phyloP scores from a whole-genome alignment of 2,329 filamentous ascomycete species.

The Paraphoma chrysanthemicola region DNA sequence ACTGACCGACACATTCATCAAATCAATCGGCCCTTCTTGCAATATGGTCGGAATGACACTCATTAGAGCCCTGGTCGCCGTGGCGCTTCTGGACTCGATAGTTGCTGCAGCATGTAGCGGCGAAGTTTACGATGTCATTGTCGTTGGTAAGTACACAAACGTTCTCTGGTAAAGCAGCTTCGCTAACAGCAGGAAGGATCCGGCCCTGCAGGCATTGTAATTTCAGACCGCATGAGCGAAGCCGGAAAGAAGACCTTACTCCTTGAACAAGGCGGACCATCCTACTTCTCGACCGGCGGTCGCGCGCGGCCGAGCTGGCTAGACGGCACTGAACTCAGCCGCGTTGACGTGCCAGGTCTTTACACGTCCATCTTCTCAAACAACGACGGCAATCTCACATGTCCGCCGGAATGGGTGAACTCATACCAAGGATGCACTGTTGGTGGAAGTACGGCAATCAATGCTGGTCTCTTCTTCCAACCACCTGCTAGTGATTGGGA shows the following conservation, averaged over 20 bases:
- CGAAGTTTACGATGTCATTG: conserved; percentile 32
- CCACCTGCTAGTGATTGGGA: conserved; percentile 62
- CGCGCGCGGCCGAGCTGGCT: conserved; percentile 59
- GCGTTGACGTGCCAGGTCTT: conserved; percentile 62
- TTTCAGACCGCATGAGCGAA: conserved; percentile 60
- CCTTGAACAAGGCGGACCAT: conserved; percentile 60
- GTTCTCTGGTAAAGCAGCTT: neutral
- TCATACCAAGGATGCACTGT: conserved; percentile 60
- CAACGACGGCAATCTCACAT: conserved; percentile 49
- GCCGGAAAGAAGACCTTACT: conserved; percentile 61
- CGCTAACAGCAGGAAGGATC: conserved; percentile 33
- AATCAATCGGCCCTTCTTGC: too few species aligned
- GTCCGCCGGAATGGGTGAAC: conserved; percentile 48
- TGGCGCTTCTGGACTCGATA: neutral
- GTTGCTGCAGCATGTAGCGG: neutral
- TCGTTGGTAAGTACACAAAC: conserved; percentile 18
- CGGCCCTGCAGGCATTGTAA: conserved; percentile 61
- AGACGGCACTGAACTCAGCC: conserved; percentile 54
- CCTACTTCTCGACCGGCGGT: conserved; percentile 58
- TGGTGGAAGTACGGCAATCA: conserved; percentile 62
- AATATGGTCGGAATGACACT: neutral
- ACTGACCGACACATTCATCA: neutral
- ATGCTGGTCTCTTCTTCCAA: conserved; percentile 62
- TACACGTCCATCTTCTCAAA: conserved; percentile 59
- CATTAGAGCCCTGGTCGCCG: neutral